Percentiles rank a stretch among this genome's conserved stretches.
These are phyloP conservation scores for Rhizophagus clarus DNA, from an alignment of 192 early-diverging fungal genomes.

Conservation along the genomic window DNA sequence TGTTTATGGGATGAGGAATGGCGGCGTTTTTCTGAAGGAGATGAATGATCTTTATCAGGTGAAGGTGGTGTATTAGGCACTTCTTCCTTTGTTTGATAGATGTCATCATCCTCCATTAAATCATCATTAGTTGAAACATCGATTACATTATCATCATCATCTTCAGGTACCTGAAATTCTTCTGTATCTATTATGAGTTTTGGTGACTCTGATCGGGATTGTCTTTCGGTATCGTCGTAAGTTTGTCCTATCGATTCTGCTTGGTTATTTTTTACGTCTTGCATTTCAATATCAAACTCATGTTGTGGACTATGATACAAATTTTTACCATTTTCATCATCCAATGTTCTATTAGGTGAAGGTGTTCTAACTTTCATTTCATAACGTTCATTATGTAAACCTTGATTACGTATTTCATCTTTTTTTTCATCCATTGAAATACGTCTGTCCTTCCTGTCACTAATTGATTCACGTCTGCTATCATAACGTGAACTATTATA, in stretches of 20 bases:
- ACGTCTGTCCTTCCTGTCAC: not conserved
- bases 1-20: constrained; percentile 16
- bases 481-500: not conserved
- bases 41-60: not conserved
- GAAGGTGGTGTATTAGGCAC: constrained; percentile 4
- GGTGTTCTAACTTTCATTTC: not conserved
- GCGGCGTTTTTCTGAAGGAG: constrained; percentile 2
- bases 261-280: not conserved
- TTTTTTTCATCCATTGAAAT: constrained; percentile 11
- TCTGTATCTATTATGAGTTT: constrained; percentile 1
- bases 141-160: constrained; percentile 19
- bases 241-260: not conserved
- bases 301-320: not conserved
- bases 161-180: not conserved
- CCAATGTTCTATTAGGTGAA: not conserved
- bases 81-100: not conserved
- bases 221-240: not conserved
- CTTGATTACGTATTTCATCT: constrained; percentile 5
- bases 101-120: not conserved
- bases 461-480: not conserved
- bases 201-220: not conserved
- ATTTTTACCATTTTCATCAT: not conserved
- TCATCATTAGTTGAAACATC: constrained; percentile 25
- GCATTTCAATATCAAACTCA: not conserved
- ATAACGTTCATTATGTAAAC: not conserved